Evolutionary conservation across 805 yeast species (phyloP).

Genomic region (Clavispora asparagi): DNA sequence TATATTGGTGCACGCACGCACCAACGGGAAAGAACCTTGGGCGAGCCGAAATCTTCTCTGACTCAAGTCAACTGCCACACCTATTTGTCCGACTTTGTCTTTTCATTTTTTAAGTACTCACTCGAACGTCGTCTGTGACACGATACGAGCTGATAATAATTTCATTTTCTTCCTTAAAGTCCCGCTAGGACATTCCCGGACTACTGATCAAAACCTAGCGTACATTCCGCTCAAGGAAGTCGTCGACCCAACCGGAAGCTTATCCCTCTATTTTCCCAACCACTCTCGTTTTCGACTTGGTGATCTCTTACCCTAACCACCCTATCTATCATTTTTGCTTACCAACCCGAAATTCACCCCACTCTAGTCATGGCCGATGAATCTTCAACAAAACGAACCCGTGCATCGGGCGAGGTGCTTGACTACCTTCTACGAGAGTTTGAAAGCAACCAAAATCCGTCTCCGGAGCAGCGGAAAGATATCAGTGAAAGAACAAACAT

Average conservation of each 20-base stretch:
- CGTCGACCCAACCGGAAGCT: not conserved
- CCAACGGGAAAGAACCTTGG: not conserved
- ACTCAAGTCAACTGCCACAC: not conserved
- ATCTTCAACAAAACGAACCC: slow-evolving; percentile 44
- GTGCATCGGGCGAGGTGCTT: slow-evolving; percentile 79
- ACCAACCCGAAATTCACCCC: not conserved
- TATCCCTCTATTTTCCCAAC: not conserved
- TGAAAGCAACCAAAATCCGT: slow-evolving; percentile 68
- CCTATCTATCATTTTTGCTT: not conserved
- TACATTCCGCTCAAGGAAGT: not conserved
- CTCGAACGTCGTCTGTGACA: not conserved
- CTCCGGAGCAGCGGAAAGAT: slow-evolving; percentile 61
- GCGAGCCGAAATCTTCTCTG: not conserved
- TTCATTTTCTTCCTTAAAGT: not conserved
- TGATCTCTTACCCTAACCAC: not conserved
- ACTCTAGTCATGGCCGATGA: slow-evolving; percentile 20
- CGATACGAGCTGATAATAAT: not conserved
- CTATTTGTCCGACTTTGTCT: not conserved
- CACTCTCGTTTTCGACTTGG: not conserved
- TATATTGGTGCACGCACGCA: not conserved
- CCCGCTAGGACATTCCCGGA: not conserved
- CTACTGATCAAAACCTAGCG: not conserved
- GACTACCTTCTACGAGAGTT: slow-evolving; percentile 65
- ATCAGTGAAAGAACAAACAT: slow-evolving; percentile 70
- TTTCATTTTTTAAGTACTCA: not conserved